These are phyloP conservation scores for Mycosarcoma maydis DNA, from an alignment of 1,284 basidiomycete genomes.

Conservation along the genomic window DNA sequence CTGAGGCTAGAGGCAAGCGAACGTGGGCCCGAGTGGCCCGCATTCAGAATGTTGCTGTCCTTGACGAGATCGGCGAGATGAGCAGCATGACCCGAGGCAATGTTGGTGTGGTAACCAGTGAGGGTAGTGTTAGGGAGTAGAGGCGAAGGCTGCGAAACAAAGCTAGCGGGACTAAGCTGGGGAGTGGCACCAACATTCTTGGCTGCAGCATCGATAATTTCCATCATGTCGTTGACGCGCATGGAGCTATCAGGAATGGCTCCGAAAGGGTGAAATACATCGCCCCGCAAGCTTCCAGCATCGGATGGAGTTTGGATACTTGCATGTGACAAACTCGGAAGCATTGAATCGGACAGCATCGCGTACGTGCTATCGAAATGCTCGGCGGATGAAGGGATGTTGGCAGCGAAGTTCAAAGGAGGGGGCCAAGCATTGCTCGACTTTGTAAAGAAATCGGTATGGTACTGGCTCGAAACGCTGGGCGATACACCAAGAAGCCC, in stretches of 20 bases:
- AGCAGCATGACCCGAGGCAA: constrained; percentile 35
- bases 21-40: constrained; percentile 37
- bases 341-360: constrained; percentile 4
- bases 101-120: constrained; percentile 38
- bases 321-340: constrained; percentile 12
- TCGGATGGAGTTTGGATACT: constrained; percentile 16
- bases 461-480: constrained; percentile 13
- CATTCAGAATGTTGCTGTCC: constrained; percentile 24
- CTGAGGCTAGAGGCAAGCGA: constrained; percentile 42
- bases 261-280: constrained; percentile 30
- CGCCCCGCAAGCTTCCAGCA: constrained; percentile 18
- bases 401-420: constrained; percentile 1
- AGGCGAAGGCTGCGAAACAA: constrained; percentile 26
- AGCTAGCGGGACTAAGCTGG: constrained; percentile 28
- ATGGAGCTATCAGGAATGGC: constrained; percentile 5
- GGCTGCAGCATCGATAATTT: constrained; percentile 4
- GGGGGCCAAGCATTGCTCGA: constrained; percentile 7
- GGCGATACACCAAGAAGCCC: constrained; percentile 15
- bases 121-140: constrained; percentile 22
- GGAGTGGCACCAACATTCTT: constrained; percentile 13
- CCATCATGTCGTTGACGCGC: constrained; percentile 20
- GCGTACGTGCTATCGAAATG: constrained; percentile 8
- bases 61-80: constrained; percentile 42
- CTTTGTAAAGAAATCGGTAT: constrained; percentile 4
- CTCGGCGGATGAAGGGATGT: background rate